A percentile compares a stretch with the other conserved stretches of the same genome.
Evolutionary conservation across 306 rosid genomes (phyloP).

Genomic region (Acacia confusa): DNA sequence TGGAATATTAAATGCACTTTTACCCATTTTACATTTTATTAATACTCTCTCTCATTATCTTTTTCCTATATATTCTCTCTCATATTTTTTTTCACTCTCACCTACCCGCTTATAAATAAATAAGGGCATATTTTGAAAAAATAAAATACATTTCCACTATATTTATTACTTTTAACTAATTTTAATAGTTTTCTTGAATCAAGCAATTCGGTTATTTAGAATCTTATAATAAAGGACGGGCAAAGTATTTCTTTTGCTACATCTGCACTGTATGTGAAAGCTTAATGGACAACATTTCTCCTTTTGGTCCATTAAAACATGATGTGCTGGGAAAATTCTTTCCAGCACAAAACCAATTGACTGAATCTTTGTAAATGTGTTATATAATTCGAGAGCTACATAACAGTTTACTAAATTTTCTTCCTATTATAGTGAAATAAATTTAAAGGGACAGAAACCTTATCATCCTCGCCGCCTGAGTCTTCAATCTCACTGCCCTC

Average conservation of each 20-base stretch:
- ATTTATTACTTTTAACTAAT: too few species aligned
- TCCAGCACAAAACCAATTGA: conserved; percentile 11
- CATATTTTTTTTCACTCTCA: too few species aligned
- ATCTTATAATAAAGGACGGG: too few species aligned
- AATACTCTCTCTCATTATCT: too few species aligned
- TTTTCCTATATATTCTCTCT: too few species aligned
- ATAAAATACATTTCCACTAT: too few species aligned
- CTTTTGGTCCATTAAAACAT: conserved; percentile 9
- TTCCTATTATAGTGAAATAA: conserved; percentile 32
- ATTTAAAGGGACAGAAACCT: conserved; percentile 47
- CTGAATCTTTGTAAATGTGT: not conserved
- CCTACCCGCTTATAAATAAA: too few species aligned
- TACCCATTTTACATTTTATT: too few species aligned
- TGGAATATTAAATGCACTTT: too few species aligned
- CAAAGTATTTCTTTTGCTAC: not conserved
- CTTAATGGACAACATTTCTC: not conserved
- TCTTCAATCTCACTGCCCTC: conserved; percentile 54
- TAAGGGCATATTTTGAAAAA: too few species aligned
- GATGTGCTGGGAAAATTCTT: conserved; percentile 1
- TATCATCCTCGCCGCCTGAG: conserved; percentile 45
- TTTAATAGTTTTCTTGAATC: too few species aligned
- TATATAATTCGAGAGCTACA: conserved; percentile 10
- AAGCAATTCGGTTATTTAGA: too few species aligned
- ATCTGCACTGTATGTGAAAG: conserved; percentile 5
- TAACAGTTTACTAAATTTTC: conserved; percentile 3